Evolutionary conservation across 805 yeast genomes (phyloP).

Genomic region (Yarrowia deformans): DNA sequence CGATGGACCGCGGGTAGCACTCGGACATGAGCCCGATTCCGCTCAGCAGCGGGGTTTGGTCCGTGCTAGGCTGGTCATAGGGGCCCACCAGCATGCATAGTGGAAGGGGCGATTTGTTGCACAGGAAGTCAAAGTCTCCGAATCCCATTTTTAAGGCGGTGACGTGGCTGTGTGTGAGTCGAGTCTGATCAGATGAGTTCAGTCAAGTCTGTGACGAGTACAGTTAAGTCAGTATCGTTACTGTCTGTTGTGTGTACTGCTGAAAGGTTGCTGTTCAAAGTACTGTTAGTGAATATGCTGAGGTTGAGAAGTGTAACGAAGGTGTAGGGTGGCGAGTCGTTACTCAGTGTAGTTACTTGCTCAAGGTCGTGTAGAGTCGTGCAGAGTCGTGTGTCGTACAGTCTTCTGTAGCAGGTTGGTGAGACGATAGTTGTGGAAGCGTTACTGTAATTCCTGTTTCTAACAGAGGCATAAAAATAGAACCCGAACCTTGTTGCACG

Average conservation of each 20-base stretch:
- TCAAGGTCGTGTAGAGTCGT: too few species aligned
- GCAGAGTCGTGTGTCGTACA: neutral
- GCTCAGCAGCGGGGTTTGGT: conserved; percentile 41
- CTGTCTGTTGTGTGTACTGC: too few species aligned
- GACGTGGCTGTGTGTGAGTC: neutral
- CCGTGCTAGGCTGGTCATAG: conserved; percentile 47
- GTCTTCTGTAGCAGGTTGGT: neutral
- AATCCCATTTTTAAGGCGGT: conserved; percentile 58
- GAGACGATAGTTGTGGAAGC: too few species aligned
- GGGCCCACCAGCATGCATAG: conserved; percentile 78
- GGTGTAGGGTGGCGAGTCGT: too few species aligned
- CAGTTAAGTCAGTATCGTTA: too few species aligned
- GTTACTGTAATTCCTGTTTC: neutral
- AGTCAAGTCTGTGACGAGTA: too few species aligned
- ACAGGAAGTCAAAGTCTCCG: conserved; percentile 69
- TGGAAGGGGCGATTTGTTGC: conserved; percentile 75
- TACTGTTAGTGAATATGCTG: too few species aligned
- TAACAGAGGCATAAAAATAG: conserved; percentile 17
- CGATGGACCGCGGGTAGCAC: conserved; percentile 87
- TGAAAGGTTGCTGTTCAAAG: too few species aligned
- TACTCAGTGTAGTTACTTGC: too few species aligned
- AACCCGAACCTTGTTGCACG: conserved; percentile 4
- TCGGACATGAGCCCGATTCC: conserved; percentile 70
- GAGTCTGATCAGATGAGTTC: too few species aligned
- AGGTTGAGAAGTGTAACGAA: too few species aligned